Evolutionary conservation across 192 early-diverging fungal genomes (phyloP), one percentile per base, ranked within the genome.

Genomic region (Backusella macrospora): DNA sequence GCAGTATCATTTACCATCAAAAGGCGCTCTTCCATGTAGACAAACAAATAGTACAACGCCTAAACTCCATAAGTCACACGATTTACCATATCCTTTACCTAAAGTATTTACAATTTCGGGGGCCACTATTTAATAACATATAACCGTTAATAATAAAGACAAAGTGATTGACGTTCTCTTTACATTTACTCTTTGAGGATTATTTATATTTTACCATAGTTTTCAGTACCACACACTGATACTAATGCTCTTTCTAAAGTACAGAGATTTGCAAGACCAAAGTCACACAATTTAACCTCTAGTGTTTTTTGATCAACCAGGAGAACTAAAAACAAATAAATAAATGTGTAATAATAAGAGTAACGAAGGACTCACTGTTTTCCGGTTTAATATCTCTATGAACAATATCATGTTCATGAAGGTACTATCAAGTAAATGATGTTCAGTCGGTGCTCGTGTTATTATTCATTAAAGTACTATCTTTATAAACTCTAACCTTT

Each of bases 361-460:
- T 18, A 34, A 48, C 37, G 23, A 14, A 21, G 45, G 3, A 26
- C 67, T 47, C 46, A 69, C 67, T 47, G 55, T 91, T 92, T 64
- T 93, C 92, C 1, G 91, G 92, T 81, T 98, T 98, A n/a, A 98
- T 81, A 77, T 98, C 96, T 13, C 96, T 90, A 77, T 98, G 96
- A 6, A 88, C 93, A 29, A 98, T 94, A 23, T 91, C 91, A 34
- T 87, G 80, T 8, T 82, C 78, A 70, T 98, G 96, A 7, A 98
- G 85, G 70, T 95, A 98, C 73, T 93, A 80, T 21, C 45, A n/a
- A 21, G 23, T 16, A 15, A 29, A 4, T 14, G 16, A 3, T 18
- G 14, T 18, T 1, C 29, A 34, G 29, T 34, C 29, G 2, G 29
- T 34, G 29, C 29, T 34, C 29, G 29, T 34, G 29, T 34, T 34